These are phyloP conservation scores for Psilocybe mexicana DNA, from an alignment of 1,284 basidiomycete species.

Conservation along the genomic window DNA sequence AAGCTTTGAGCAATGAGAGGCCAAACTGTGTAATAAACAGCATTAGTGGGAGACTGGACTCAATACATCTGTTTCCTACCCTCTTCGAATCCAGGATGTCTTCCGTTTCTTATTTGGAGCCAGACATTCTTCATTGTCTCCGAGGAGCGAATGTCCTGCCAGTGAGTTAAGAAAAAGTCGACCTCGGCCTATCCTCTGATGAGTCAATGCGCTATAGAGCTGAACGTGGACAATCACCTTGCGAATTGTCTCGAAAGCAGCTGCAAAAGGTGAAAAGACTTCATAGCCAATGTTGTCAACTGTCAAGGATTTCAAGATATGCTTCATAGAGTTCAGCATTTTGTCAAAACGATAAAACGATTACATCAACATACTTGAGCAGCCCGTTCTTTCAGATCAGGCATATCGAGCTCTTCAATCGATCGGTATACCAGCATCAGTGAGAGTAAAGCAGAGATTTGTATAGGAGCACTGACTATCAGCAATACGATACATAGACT, in stretches of 20 bases:
- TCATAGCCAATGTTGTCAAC: slow-evolving; percentile 85
- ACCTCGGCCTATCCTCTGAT: slow-evolving; percentile 60
- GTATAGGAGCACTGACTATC: slow-evolving; percentile 59
- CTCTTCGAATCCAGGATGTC: slow-evolving; percentile 84
- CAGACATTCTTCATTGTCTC: slow-evolving; percentile 83
- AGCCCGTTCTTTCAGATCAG: slow-evolving; percentile 69
- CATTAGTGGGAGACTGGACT: background rate
- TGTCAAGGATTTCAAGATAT: slow-evolving; percentile 76
- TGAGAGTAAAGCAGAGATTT: background rate
- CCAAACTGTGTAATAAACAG: slow-evolving; percentile 54
- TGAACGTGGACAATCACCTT: slow-evolving; percentile 46
- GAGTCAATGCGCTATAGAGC: background rate
- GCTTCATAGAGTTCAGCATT: slow-evolving; percentile 37
- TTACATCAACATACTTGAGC: slow-evolving; percentile 46
- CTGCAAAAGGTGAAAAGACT: slow-evolving; percentile 83
- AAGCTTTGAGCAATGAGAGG: slow-evolving; percentile 64
- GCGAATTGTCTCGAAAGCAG: slow-evolving; percentile 80
- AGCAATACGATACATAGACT: slow-evolving; percentile 86
- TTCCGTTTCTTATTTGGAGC: slow-evolving; percentile 77
- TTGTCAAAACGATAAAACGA: background rate
- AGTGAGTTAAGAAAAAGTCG: slow-evolving; percentile 77
- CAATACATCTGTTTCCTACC: slow-evolving; percentile 36
- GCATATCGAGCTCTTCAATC: slow-evolving; percentile 62
- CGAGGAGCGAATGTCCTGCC: slow-evolving; percentile 79
- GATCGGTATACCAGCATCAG: background rate